Evolutionary conservation across 1,284 basidiomycete species (phyloP).

Genomic region (Athelia psychrophila): DNA sequence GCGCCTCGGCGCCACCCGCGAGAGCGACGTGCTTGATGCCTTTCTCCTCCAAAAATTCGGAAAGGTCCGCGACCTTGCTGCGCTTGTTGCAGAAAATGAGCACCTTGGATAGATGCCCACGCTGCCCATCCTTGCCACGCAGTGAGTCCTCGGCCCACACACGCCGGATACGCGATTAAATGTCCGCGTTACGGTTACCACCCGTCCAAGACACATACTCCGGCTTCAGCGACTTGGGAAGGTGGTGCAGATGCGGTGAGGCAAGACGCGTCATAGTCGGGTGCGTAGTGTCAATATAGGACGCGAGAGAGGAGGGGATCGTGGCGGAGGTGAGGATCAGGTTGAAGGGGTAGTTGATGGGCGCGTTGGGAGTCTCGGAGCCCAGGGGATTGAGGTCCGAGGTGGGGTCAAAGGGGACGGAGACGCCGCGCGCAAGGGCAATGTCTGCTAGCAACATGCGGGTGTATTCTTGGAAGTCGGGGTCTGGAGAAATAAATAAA

Average conservation of each 20-base stretch:
- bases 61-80: slow-evolving; percentile 60
- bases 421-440: slow-evolving; percentile 54
- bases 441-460: slow-evolving; percentile 66
- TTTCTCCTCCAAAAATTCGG: slow-evolving; percentile 52
- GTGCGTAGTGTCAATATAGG: slow-evolving; percentile 60
- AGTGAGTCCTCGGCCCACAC: slow-evolving; percentile 75
- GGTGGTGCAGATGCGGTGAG: slow-evolving; percentile 78
- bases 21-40: slow-evolving; percentile 67
- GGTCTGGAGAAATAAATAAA: slow-evolving; percentile 44
- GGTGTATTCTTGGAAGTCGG: slow-evolving; percentile 77
- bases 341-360: slow-evolving; percentile 64
- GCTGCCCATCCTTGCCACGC: slow-evolving; percentile 21
- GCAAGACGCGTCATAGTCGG: slow-evolving; percentile 65
- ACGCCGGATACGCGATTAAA: slow-evolving; percentile 57
- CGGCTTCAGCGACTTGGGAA: slow-evolving; percentile 67
- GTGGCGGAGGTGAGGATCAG: slow-evolving; percentile 85
- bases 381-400: slow-evolving; percentile 15
- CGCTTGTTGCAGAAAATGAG: slow-evolving; percentile 83
- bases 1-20: slow-evolving; percentile 50
- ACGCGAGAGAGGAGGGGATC: slow-evolving; percentile 73
- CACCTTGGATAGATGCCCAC: slow-evolving; percentile 47
- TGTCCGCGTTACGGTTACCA: slow-evolving; percentile 58
- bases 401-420: slow-evolving; percentile 30
- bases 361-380: slow-evolving; percentile 11
- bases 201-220: slow-evolving; percentile 74